Percentiles rank a stretch among this genome's conserved stretches.
Evolutionary conservation across 148 eudicot species (phyloP).

Genomic region (Euryodendron excelsum): DNA sequence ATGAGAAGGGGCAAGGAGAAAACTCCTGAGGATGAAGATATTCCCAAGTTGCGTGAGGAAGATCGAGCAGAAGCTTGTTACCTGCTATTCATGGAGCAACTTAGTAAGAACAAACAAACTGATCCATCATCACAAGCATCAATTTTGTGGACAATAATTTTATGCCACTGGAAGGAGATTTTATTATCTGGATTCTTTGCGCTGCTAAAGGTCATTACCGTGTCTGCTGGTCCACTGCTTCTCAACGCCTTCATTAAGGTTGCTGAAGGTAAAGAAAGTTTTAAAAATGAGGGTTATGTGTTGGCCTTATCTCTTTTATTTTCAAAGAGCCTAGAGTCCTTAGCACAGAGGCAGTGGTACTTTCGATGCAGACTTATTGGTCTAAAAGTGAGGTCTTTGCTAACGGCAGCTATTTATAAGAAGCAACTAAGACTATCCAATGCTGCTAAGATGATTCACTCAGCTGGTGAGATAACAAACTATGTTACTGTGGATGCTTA

Average conservation of each 20-base stretch:
- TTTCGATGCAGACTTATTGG: slow-evolving; percentile 65
- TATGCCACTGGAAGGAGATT: slow-evolving; percentile 70
- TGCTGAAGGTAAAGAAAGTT: slow-evolving; percentile 67
- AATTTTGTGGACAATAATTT: slow-evolving; percentile 50
- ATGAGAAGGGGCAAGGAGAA: slow-evolving; percentile 72
- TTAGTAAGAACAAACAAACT: slow-evolving; percentile 37
- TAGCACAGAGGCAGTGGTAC: slow-evolving; percentile 84
- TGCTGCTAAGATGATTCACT: slow-evolving; percentile 64
- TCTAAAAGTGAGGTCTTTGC: slow-evolving; percentile 65
- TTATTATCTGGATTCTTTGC: slow-evolving; percentile 81
- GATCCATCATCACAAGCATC: slow-evolving; percentile 49
- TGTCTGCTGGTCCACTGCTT: slow-evolving; percentile 79
- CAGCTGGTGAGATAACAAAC: slow-evolving; percentile 74
- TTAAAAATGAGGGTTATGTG: slow-evolving; percentile 59
- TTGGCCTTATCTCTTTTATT: slow-evolving; percentile 65
- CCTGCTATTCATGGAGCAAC: slow-evolving; percentile 38
- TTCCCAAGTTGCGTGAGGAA: slow-evolving; percentile 53
- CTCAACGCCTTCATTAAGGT: slow-evolving; percentile 86
- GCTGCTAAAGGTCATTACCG: slow-evolving; percentile 55
- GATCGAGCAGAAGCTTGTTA: slow-evolving; percentile 77
- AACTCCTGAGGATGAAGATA: slow-evolving; percentile 65
- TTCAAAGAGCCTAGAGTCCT: slow-evolving; percentile 59
- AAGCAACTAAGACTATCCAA: slow-evolving; percentile 75
- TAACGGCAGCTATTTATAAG: slow-evolving; percentile 72
- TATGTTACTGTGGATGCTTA: slow-evolving; percentile 70